A percentile compares a stretch with the other conserved stretches of the same genome.
Conservation (phyloP, 1,139 yeast species). For the Sugiyamaella xylanicola region DNA sequence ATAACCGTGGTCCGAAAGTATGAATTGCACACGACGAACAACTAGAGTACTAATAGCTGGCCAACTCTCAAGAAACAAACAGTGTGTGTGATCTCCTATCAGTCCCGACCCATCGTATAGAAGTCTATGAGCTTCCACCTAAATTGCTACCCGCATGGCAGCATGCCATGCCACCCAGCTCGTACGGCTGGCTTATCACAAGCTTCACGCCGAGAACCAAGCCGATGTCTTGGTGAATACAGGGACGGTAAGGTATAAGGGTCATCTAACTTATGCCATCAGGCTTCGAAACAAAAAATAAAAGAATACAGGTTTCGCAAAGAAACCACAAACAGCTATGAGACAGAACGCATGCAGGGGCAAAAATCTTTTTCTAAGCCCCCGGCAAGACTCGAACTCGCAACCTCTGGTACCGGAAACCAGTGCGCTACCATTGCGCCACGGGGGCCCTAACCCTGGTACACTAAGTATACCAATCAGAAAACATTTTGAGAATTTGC, state of each 20-base stretch:
- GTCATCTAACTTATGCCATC: no score
- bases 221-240: no score
- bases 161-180: no score
- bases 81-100: neutral
- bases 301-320: no score
- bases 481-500: neutral
- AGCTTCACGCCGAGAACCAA: no score
- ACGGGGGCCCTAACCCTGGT: conserved; percentile 18
- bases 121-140: conserved; percentile 9
- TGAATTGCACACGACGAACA: no score
- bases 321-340: no score
- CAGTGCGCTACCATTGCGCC: conserved; percentile 19
- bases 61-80: neutral
- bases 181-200: neutral
- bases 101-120: neutral
- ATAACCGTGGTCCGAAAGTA: no score
- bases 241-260: no score
- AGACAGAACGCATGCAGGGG: no score
- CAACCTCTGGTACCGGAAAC: conserved; percentile 19
- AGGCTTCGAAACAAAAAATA: no score
- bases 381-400: conserved; percentile 19
- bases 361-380: conserved; percentile 3
- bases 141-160: conserved; percentile 6
- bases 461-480: conserved; percentile 2
- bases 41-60: no score